Evolutionary conservation across 208 protist genomes (phyloP).

Genomic region (Trichomonas gallinae): DNA sequence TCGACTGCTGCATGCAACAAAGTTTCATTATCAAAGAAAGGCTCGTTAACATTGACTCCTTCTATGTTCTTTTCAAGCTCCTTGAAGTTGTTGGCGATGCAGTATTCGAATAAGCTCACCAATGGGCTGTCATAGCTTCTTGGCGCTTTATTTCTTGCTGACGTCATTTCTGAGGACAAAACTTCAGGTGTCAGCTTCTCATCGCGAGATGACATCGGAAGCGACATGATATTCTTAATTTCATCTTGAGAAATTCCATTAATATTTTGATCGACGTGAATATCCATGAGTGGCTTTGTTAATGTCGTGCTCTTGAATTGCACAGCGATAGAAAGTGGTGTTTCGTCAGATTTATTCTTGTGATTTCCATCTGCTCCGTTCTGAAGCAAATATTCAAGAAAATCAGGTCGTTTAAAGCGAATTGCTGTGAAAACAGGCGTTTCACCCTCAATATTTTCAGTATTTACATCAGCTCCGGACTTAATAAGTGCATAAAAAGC

Average conservation of each 20-base stretch:
- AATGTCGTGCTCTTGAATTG: not conserved
- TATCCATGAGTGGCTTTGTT: not conserved
- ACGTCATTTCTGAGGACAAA: not conserved
- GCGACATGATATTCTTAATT: not conserved
- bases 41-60: not conserved
- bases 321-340: not conserved
- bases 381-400: not conserved
- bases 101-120: not conserved
- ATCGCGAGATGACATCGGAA: not conserved
- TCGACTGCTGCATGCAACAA: not conserved
- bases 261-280: not conserved
- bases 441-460: constrained; percentile 8
- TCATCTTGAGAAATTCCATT: not conserved
- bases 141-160: not conserved
- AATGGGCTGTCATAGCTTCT: not conserved
- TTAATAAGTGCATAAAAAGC: not conserved
- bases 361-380: not conserved
- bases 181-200: not conserved
- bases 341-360: not conserved
- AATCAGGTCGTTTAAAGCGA: not conserved
- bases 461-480: not conserved
- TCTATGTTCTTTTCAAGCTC: not conserved
- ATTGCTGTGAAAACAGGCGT: not conserved
- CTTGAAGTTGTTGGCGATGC: not conserved
- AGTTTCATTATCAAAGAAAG: not conserved